A percentile compares a stretch with the other conserved stretches of the same genome.
phyloP scores from a whole-genome alignment of 2,329 filamentous ascomycete genomes.

The Scopulariopsis brevicaulis region DNA sequence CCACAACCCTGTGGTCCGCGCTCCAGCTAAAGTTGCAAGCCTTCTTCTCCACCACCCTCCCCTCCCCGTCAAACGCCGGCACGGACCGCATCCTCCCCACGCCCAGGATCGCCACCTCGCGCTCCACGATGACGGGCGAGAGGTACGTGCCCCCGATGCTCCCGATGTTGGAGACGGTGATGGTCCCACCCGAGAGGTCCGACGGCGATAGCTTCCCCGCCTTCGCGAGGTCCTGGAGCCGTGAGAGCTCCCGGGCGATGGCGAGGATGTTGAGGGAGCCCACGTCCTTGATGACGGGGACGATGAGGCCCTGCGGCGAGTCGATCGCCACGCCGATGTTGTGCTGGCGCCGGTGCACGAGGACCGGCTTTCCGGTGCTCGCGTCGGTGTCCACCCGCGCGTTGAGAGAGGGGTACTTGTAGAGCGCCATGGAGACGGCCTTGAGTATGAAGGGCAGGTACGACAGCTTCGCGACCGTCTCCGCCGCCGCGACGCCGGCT shows the following conservation, averaged over 20 bases:
- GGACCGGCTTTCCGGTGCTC: conserved; percentile 51
- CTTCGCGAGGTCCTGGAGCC: conserved; percentile 62
- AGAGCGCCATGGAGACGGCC: conserved; percentile 75
- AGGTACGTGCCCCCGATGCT: conserved; percentile 90
- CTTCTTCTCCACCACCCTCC: conserved; percentile 60
- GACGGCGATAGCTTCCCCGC: conserved; percentile 62
- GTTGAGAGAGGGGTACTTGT: conserved; percentile 78
- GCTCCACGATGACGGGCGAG: conserved; percentile 80
- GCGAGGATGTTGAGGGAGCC: conserved; percentile 63
- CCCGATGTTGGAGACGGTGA: conserved; percentile 94
- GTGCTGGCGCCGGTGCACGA: conserved; percentile 74
- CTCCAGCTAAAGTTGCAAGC: conserved; percentile 92
- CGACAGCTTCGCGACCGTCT: conserved; percentile 56
- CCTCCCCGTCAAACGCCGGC: conserved; percentile 59
- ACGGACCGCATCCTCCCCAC: conserved; percentile 71
- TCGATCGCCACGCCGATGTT: conserved; percentile 97
- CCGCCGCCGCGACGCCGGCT: conserved; percentile 18
- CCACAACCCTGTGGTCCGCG: conserved; percentile 86
- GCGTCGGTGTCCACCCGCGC: conserved; percentile 59
- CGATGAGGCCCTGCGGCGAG: conserved; percentile 75
- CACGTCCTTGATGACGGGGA: conserved; percentile 85
- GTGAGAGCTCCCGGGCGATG: conserved; percentile 64
- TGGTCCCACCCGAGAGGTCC: conserved; percentile 78
- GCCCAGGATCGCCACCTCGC: conserved; percentile 84
- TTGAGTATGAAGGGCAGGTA: conserved; percentile 95